Evolutionary conservation across 495 filamentous ascomycete genomes (phyloP).

Genomic region (Penicillium psychrofluorescens): DNA sequence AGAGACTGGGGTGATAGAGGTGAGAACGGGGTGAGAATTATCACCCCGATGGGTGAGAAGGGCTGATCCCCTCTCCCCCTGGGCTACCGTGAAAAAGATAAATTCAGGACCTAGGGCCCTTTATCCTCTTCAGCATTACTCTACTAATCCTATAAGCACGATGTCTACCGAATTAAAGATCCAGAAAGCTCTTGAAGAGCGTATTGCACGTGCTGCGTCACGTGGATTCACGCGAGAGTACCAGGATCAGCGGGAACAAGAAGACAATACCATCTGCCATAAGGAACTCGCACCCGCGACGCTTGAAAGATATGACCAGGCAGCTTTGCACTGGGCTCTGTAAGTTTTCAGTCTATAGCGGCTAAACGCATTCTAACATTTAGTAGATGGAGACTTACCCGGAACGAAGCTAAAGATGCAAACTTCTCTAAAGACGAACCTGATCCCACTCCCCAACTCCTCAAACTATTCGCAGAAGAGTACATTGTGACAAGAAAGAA

Average conservation of each 20-base stretch:
- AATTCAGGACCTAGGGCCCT: no score
- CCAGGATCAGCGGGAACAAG: slow-evolving; percentile 7
- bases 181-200: slow-evolving; percentile 6
- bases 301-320: slow-evolving; percentile 8
- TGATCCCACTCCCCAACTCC: slow-evolving; percentile 1
- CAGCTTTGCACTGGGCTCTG: slow-evolving; percentile 4
- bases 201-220: slow-evolving; percentile 8
- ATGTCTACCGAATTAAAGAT: background rate
- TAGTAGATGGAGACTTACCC: slow-evolving; percentile 4
- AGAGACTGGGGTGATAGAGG: slow-evolving; percentile 1
- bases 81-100: no score
- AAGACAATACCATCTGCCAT: slow-evolving; percentile 8
- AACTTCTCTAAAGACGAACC: slow-evolving; percentile 7
- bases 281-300: slow-evolving; percentile 12
- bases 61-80: no score
- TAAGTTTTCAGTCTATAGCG: slow-evolving; percentile 1
- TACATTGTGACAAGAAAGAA: no score
- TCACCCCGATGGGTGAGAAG: background rate
- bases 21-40: slow-evolving; percentile 4
- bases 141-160: no score
- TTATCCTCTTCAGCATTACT: no score
- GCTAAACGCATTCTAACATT: background rate
- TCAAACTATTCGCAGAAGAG: slow-evolving; percentile 4
- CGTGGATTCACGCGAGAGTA: slow-evolving; percentile 14
- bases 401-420: background rate